Percentiles rank a stretch among this genome's conserved stretches.
These are phyloP conservation scores for Triangularia verruculosa DNA, from an alignment of 2,329 filamentous ascomycete species.

Conservation along the genomic window DNA sequence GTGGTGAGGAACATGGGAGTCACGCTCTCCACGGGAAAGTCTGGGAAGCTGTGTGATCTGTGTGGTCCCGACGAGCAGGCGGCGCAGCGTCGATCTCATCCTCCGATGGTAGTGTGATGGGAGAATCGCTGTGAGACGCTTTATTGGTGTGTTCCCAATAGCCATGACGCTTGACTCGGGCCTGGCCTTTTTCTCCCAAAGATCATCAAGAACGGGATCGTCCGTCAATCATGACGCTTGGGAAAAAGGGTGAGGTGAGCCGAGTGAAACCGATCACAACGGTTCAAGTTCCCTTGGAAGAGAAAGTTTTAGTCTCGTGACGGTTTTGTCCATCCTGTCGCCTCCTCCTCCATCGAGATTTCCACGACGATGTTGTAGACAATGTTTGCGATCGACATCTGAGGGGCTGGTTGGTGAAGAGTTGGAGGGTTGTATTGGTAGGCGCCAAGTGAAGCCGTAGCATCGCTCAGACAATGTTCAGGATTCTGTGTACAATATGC, in stretches of 20 bases:
- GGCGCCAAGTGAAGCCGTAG: neutral
- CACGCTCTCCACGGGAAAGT: neutral
- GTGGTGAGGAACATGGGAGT: neutral
- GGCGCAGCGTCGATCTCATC: constrained; percentile 2
- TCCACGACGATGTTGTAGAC: neutral
- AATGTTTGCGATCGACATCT: neutral
- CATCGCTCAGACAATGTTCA: neutral
- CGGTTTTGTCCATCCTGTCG: neutral
- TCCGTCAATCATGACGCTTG: constrained; percentile 9
- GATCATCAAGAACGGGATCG: constrained; percentile 3
- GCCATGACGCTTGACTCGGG: neutral
- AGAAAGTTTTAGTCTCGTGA: neutral
- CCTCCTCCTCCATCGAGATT: neutral
- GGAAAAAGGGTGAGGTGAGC: constrained; percentile 3
- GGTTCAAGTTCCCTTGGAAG: neutral
- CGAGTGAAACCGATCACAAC: constrained; percentile 7
- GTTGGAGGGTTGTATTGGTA: neutral
- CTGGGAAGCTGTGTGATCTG: neutral
- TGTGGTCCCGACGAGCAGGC: neutral
- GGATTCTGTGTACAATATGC: neutral
- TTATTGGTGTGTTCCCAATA: neutral
- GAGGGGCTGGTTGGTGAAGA: neutral
- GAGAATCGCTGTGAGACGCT: neutral
- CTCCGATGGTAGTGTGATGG: constrained; percentile 2
- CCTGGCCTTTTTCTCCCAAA: neutral